Conservation (phyloP, 805 yeast genomes). For the Brettanomyces nanus region DNA sequence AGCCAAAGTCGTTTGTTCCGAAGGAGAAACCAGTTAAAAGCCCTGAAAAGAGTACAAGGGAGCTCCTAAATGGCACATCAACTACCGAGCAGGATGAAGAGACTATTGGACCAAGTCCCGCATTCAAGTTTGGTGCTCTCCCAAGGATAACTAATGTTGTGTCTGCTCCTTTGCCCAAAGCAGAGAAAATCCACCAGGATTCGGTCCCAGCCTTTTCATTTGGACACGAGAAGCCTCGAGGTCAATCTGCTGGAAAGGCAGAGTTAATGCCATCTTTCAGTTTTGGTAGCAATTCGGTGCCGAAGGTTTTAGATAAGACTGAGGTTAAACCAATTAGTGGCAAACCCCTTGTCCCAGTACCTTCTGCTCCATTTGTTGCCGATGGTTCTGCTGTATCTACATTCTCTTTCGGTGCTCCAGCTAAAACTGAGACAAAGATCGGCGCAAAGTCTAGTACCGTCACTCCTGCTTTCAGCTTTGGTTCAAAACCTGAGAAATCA, state of each 20-base stretch:
- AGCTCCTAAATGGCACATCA: too few species aligned
- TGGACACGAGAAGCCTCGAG: too few species aligned
- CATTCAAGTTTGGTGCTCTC: not conserved
- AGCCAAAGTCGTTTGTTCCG: slow-evolving; percentile 5
- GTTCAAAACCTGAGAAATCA: slow-evolving; percentile 2
- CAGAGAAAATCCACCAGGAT: too few species aligned
- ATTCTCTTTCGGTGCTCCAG: not conserved
- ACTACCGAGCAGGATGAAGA: too few species aligned
- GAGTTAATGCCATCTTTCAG: slow-evolving; percentile 2
- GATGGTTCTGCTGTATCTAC: not conserved
- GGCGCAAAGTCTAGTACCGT: not conserved
- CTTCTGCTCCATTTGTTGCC: not conserved
- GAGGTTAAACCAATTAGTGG: not conserved
- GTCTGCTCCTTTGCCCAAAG: too few species aligned
- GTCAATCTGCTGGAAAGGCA: too few species aligned
- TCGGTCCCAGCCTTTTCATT: slow-evolving; percentile 4
- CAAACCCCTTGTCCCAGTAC: not conserved
- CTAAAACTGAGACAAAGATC: not conserved
- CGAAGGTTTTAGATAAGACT: not conserved
- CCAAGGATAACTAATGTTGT: too few species aligned
- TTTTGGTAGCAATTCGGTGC: not conserved
- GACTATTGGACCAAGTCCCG: not conserved
- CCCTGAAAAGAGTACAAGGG: too few species aligned
- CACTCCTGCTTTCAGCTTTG: slow-evolving; percentile 3
- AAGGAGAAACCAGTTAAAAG: not conserved